A percentile compares a stretch with the other conserved stretches of the same genome.
Conservation (phyloP, 1,284 basidiomycete species). For the Ceratobasidium sp. region DNA sequence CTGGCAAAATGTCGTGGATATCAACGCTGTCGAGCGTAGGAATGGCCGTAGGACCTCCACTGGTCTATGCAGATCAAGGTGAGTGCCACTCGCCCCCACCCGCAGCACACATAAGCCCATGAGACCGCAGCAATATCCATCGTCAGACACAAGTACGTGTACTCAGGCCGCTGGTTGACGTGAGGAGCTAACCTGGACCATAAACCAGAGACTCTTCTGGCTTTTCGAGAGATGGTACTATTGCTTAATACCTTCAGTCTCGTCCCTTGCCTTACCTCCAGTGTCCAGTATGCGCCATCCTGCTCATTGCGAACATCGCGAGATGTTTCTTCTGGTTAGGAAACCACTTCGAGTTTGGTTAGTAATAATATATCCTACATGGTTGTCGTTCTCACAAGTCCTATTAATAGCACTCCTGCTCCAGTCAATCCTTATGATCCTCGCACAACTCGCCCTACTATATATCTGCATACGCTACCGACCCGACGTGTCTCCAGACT, state of each 20-base stretch:
- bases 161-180: not conserved
- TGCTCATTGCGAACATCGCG: conserved; percentile 75
- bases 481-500: conserved; percentile 68
- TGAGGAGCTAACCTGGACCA: conserved; percentile 36
- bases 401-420: conserved; percentile 65
- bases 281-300: conserved; percentile 48
- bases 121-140: conserved; percentile 21
- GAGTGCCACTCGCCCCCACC: conserved; percentile 65
- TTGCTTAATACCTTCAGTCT: conserved; percentile 62
- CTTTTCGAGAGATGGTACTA: conserved; percentile 82
- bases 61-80: conserved; percentile 84
- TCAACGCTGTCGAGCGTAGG: conserved; percentile 47
- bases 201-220: conserved; percentile 77
- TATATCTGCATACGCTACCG: conserved; percentile 82
- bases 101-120: conserved; percentile 8
- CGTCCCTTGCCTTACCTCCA: not conserved
- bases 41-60: conserved; percentile 71
- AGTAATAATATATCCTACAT: conserved; percentile 24
- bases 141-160: conserved; percentile 51
- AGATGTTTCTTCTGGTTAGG: conserved; percentile 91
- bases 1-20: conserved; percentile 43
- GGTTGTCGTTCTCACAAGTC: too few relatives aligned
- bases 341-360: conserved; percentile 74
- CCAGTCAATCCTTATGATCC: conserved; percentile 83
- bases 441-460: conserved; percentile 78